Percentiles rank a stretch among this genome's conserved stretches.
Conservation (phyloP, 176 grass and related monocot species). For the Cymbopogon citratus region DNA sequence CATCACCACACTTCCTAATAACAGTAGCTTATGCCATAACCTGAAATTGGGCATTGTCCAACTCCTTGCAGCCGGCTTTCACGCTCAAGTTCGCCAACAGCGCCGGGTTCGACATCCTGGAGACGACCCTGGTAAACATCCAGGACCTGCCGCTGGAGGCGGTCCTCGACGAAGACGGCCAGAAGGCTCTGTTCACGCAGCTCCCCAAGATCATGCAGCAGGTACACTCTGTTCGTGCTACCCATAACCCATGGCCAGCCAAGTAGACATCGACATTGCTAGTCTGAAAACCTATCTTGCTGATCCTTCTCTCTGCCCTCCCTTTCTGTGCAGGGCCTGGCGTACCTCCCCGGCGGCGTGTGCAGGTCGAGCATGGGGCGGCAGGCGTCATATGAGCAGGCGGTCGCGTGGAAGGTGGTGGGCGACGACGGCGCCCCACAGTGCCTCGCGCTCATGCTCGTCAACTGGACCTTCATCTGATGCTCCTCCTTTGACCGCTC, state of each 20-base stretch:
- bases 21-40: background rate
- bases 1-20: background rate
- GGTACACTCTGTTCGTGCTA: conserved; percentile 14
- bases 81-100: conserved; percentile 84
- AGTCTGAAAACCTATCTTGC: background rate
- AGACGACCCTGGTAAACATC: conserved; percentile 79
- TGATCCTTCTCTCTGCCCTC: background rate
- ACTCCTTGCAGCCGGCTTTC: conserved; percentile 42
- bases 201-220: conserved; percentile 96
- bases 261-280: background rate
- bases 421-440: conserved; percentile 52
- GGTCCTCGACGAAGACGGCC: conserved; percentile 57
- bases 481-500: background rate
- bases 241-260: too few relatives aligned
- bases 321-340: conserved; percentile 43
- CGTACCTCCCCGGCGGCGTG: conserved; percentile 53
- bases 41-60: background rate
- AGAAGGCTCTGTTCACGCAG: conserved; percentile 50
- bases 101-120: conserved; percentile 82
- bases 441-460: conserved; percentile 91
- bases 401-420: conserved; percentile 78
- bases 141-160: conserved; percentile 78
- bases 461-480: conserved; percentile 91
- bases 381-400: conserved; percentile 68
- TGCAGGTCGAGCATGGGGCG: conserved; percentile 88